Evolutionary conservation across 495 filamentous ascomycete species (phyloP).

Genomic region (Aspergillus egyptiacus): DNA sequence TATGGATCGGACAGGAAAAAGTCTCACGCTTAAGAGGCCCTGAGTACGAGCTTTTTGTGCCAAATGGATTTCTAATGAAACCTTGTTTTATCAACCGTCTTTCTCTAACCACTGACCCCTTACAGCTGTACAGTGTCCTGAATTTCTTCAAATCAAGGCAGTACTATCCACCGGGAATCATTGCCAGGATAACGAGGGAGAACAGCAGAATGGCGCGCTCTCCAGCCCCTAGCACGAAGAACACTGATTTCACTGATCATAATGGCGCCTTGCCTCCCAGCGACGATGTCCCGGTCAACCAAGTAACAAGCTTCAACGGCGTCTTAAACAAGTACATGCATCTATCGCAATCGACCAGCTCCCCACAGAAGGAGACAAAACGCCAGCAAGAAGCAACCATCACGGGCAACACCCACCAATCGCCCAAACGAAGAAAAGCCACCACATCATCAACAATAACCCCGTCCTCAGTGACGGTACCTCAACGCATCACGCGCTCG

Average conservation of each 20-base stretch:
- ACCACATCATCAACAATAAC: neutral
- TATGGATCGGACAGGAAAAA: too few species aligned
- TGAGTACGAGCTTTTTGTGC: neutral
- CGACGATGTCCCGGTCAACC: conserved; percentile 33
- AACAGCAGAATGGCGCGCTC: neutral
- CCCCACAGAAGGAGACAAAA: conserved; percentile 5
- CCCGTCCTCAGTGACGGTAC: neutral
- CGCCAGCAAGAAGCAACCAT: conserved; percentile 1
- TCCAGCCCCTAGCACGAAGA: neutral
- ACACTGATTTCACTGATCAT: neutral
- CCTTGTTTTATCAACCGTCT: neutral
- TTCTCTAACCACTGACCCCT: neutral
- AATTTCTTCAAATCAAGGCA: too few species aligned
- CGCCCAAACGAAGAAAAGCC: conserved; percentile 8
- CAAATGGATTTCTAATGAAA: neutral
- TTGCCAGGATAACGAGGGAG: too few species aligned
- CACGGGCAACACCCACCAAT: neutral
- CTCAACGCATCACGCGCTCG: conserved; percentile 6
- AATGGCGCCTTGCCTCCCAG: conserved; percentile 21
- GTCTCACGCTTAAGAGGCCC: neutral
- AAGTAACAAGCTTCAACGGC: conserved; percentile 48
- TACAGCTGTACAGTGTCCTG: too few species aligned
- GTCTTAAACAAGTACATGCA: conserved; percentile 44
- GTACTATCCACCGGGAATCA: too few species aligned
- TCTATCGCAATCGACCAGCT: conserved; percentile 13